Conservation (phyloP, 2,329 filamentous ascomycete genomes). For the Orbilia oligospora region DNA sequence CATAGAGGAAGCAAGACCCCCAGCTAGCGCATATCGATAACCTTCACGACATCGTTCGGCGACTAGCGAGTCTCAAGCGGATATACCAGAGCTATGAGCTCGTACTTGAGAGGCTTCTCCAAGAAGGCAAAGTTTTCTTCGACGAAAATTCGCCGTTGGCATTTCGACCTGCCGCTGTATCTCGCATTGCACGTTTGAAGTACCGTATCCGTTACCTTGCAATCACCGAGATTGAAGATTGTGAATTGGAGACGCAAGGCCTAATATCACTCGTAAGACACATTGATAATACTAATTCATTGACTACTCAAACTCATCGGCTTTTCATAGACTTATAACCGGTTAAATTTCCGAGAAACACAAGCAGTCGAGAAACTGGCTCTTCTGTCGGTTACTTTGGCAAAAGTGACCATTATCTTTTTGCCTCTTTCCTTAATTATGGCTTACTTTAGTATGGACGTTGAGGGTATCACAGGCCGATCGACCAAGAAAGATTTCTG, state of each 20-base stretch:
- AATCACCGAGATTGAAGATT: conserved; percentile 75
- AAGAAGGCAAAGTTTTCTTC: conserved; percentile 68
- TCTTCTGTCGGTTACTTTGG: conserved; percentile 70
- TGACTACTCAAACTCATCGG: not conserved
- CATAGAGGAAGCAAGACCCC: conserved; percentile 72
- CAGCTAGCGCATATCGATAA: conserved; percentile 68
- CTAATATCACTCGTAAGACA: conserved; percentile 66
- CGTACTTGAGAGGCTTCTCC: conserved; percentile 74
- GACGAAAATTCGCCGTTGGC: conserved; percentile 44
- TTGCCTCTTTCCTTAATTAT: conserved; percentile 70
- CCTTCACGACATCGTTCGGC: conserved; percentile 74
- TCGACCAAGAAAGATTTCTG: conserved; percentile 12
- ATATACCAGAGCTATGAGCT: conserved; percentile 75
- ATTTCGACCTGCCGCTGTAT: conserved; percentile 68
- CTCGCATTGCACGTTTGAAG: conserved; percentile 74
- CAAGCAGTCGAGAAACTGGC: not conserved
- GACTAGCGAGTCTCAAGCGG: conserved; percentile 74
- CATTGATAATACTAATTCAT: not conserved
- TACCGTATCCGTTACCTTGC: conserved; percentile 76
- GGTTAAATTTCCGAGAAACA: conserved; percentile 71
- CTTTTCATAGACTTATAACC: conserved; percentile 69
- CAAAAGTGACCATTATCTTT: conserved; percentile 71
- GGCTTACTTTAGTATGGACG: conserved; percentile 70
- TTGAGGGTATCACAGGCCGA: conserved; percentile 63
- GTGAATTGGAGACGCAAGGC: conserved; percentile 71